phyloP scores from a whole-genome alignment of 192 early-diverging fungal species.

The Dissophora ornata region DNA sequence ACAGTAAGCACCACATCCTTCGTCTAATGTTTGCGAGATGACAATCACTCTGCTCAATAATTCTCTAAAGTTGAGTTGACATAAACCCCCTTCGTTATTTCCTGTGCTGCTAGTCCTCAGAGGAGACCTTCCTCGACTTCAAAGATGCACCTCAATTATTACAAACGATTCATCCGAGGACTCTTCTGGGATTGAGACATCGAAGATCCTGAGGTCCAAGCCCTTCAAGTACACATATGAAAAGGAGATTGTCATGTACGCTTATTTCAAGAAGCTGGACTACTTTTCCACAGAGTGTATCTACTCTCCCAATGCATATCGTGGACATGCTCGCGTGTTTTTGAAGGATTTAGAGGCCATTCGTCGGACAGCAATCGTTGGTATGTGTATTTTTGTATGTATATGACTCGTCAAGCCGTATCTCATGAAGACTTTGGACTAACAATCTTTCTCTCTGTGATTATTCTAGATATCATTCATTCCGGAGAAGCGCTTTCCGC shows the following conservation, averaged over 20 bases:
- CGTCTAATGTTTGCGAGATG: too few relatives aligned
- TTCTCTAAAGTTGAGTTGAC: too few relatives aligned
- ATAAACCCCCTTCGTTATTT: too few relatives aligned
- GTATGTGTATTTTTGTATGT: conserved; percentile 61
- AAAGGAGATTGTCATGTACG: conserved; percentile 99
- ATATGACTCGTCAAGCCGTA: too few relatives aligned
- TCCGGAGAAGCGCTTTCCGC: conserved; percentile 87
- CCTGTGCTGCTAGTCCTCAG: conserved; percentile 92
- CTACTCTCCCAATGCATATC: conserved; percentile 97
- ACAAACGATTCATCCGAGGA: conserved; percentile 69
- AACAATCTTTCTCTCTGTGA: too few relatives aligned
- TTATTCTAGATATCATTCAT: conserved; percentile 89
- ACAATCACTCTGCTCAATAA: too few relatives aligned
- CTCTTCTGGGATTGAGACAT: conserved; percentile 53
- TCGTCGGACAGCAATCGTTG: conserved; percentile 88
- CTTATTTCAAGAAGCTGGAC: conserved; percentile 95
- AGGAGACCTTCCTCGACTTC: conserved; percentile 91
- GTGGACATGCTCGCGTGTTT: conserved; percentile 93
- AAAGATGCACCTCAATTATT: conserved; percentile 95
- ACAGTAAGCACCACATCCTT: conserved; percentile 66
- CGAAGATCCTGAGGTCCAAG: conserved; percentile 87
- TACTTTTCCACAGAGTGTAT: conserved; percentile 99
- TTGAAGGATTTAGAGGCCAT: conserved; percentile 95
- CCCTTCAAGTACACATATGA: conserved; percentile 99
- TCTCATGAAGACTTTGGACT: too few relatives aligned